Base-by-base conservation (phyloP, 306 rosid genomes). In the Vigna angularis region DNA sequence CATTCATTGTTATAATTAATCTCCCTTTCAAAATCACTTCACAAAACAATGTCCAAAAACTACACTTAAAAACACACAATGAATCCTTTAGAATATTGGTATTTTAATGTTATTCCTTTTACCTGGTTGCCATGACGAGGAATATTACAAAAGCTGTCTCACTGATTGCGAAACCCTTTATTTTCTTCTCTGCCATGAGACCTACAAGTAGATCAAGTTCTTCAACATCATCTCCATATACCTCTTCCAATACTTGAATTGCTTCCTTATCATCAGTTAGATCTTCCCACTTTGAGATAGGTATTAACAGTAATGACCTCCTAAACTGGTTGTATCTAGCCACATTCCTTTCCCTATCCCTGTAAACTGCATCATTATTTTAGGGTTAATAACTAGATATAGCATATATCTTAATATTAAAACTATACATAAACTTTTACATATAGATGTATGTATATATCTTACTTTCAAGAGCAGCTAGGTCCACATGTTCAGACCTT, bases 101-200 rank as follows among this genome's bases (percentile, higher is more conserved):
- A 26, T 26, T 26, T 26, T 26, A 26, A 26, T 26, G 28, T 26
- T 30, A 30, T 30, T 30, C 32, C 44, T 51, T 34, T 70, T 88
- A 88, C 92, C 92, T 89, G 56, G 55, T 2, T 32, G 91, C 93
- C 93, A 87, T 89, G 62, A 83, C 28, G 1, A 89, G 7, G 78
- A 89, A 89, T 61, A 89, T 85, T 5, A 62, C 3, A 26, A 89
- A 89, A 55, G 91, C 91, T 0, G 91, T 84, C 77, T 89, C 91
- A 6, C 91, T 85, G 22, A 89, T 89, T 12, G 91, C 93, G 70
- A 89, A 87, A 1, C 91, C 91, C 38, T 80, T 86, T 48, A 89
- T 89, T 82, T 90, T 90, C 65, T 85, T 90, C 85, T 87, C 91
- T 1, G 93, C 91, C 90, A 90, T 86, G 40, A 86, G 88, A 16